Evolutionary conservation across 805 yeast species (phyloP), one percentile per base, ranked within the genome.

Genomic region (Starmera quercuum): DNA sequence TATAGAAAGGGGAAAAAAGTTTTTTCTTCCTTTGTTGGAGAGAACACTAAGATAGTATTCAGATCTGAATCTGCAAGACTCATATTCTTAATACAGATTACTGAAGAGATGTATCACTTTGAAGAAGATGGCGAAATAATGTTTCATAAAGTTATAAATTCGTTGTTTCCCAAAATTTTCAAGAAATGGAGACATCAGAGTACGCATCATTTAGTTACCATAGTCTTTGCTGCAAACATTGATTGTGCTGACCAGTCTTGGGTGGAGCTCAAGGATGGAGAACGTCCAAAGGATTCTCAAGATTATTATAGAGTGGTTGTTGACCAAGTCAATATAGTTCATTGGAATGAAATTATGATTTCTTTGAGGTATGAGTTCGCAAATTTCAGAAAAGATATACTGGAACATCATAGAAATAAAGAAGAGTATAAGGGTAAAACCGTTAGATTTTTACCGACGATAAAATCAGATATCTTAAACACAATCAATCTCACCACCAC

Each of bases 51-150:
- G 44, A 61, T 92, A 20, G 84, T 87, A 0, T 90, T 83, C 54
- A 69, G 99, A 30, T 86, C 97, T 2, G 97, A 90, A 48, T 80
- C 95, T 26, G 94, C 97, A 2, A 74, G 83, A 36, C 62, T 90
- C 36, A 73, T 85, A 12, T 83, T 88, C 32, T 65, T 92, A 41
- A 77, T 92, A 32, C 98, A 92, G 53, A 75, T 88, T 40, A 83
- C 97, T 1, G 72, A 82, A 26, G 99, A 92, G 50, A 92, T 92
- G 97, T 92, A 97, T 94, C 86, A 87, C 54, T 92, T 92, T 56
- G 97, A 92, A 57, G 96, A 88, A 50, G 83, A 83, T 44, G 98
- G 98, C 2, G 97, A 90, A 51, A 83, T 88, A 34, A 74, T 86
- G 73, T 90, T 90, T 54, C 90, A 88, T 54, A 85, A 87, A 56